Conservation (phyloP, 2,329 filamentous ascomycete species). For the Colletotrichum sidae region DNA sequence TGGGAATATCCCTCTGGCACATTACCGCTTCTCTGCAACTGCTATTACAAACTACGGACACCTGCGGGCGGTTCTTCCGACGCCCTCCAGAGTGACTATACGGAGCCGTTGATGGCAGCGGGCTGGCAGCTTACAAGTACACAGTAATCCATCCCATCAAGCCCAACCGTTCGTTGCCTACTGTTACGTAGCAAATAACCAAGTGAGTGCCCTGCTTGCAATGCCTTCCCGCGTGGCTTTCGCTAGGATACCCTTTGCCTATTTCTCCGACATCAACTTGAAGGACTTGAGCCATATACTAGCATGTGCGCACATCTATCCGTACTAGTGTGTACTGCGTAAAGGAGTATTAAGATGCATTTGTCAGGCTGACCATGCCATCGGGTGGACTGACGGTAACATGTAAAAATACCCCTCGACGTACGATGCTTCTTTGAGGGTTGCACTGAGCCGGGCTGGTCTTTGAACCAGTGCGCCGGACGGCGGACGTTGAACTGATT, state of each 20-base stretch:
- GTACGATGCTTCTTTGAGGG: conserved; percentile 28
- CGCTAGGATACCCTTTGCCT: no score
- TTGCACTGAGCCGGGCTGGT: conserved; percentile 23
- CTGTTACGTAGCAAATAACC: no score
- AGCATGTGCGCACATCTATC: no score
- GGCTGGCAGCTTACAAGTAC: no score
- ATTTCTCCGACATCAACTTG: no score
- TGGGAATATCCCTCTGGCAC: conserved; percentile 31
- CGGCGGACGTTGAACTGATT: conserved; percentile 34
- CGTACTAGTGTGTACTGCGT: not conserved
- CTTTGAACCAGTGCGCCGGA: conserved; percentile 20
- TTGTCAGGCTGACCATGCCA: conserved; percentile 21
- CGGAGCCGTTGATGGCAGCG: no score
- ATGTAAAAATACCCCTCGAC: conserved; percentile 19
- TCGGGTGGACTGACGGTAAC: conserved; percentile 14
- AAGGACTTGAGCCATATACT: no score
- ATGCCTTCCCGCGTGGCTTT: no score
- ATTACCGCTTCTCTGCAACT: conserved; percentile 26
- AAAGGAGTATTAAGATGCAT: not conserved
- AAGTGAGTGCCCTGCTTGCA: no score
- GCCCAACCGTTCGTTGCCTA: no score
- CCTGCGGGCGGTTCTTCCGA: conserved; percentile 26
- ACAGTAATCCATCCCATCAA: no score
- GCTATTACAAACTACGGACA: not conserved
- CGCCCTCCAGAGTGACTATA: not conserved